A percentile compares a stretch with the other conserved stretches of the same genome.
These are phyloP conservation scores for Pseudopyricularia cyperi DNA, from an alignment of 2,329 filamentous ascomycete species.

Conservation along the genomic window DNA sequence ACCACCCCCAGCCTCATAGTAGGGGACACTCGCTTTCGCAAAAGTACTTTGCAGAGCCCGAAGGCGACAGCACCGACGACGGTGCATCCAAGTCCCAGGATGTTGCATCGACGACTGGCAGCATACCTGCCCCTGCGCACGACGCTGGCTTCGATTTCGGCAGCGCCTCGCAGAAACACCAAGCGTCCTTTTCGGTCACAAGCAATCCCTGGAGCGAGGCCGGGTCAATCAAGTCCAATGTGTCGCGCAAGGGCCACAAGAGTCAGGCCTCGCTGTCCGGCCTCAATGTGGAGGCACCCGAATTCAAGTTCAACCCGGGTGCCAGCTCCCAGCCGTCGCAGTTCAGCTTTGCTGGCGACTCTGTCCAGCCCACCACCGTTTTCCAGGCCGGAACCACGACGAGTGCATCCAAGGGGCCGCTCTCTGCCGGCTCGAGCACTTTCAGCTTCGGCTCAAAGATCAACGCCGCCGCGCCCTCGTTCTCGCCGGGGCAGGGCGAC, in stretches of 20 bases:
- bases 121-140: neutral
- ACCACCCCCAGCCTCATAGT: conserved; percentile 63
- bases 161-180: conserved; percentile 20
- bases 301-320: conserved; percentile 65
- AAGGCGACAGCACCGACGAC: conserved; percentile 21
- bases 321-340: conserved; percentile 36
- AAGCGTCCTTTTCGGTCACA: conserved; percentile 38
- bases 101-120: neutral
- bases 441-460: conserved; percentile 39
- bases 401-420: conserved; percentile 16
- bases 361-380: conserved; percentile 31
- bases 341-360: conserved; percentile 33
- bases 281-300: conserved; percentile 78
- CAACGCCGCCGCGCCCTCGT: conserved; percentile 56
- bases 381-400: conserved; percentile 23
- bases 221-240: conserved; percentile 20
- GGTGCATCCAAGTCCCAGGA: neutral
- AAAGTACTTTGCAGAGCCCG: conserved; percentile 46
- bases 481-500: conserved; percentile 52
- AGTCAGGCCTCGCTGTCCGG: conserved; percentile 63
- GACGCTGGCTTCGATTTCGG: neutral
- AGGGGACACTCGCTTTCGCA: conserved; percentile 60
- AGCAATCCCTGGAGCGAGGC: conserved; percentile 53
- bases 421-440: conserved; percentile 23
- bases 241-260: conserved; percentile 40